These are phyloP conservation scores for Scheffersomyces segobiensis DNA, from an alignment of 1,139 yeast species.

Conservation along the genomic window DNA sequence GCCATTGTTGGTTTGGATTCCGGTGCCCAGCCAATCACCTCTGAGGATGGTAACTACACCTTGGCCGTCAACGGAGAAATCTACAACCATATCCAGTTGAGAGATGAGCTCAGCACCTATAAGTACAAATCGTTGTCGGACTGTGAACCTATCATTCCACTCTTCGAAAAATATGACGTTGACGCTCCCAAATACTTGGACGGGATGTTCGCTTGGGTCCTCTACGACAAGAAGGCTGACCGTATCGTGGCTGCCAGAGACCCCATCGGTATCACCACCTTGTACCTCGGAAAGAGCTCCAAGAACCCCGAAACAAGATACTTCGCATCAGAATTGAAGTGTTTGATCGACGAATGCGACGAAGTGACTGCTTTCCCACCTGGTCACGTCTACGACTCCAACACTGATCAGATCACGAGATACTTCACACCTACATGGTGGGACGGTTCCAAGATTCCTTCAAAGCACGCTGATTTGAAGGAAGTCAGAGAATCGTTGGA, in stretches of 20 bases:
- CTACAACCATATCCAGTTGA: slow-evolving; percentile 89
- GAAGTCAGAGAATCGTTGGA: slow-evolving; percentile 79
- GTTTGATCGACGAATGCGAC: slow-evolving; percentile 93
- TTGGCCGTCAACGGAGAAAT: slow-evolving; percentile 97
- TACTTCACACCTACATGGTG: slow-evolving; percentile 95
- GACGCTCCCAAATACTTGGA: slow-evolving; percentile 93
- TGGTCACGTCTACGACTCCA: slow-evolving; percentile 94
- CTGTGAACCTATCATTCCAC: slow-evolving; percentile 96
- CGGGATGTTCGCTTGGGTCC: slow-evolving; percentile 97
- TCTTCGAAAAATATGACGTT: slow-evolving; percentile 78
- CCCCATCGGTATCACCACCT: slow-evolving; percentile 95
- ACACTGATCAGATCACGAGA: slow-evolving; percentile 80
- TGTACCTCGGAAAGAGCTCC: slow-evolving; percentile 88
- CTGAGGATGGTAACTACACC: slow-evolving; percentile 69
- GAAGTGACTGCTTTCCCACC: slow-evolving; percentile 94
- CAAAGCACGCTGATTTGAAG: slow-evolving; percentile 69
- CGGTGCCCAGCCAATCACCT: slow-evolving; percentile 96
- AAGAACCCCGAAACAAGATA: slow-evolving; percentile 71
- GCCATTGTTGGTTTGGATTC: slow-evolving; percentile 95
- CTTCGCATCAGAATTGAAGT: slow-evolving; percentile 93
- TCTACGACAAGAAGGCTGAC: slow-evolving; percentile 81
- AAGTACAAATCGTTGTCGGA: slow-evolving; percentile 84
- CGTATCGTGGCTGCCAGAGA: slow-evolving; percentile 96
- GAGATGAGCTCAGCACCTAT: slow-evolving; percentile 73
- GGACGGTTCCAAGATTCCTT: slow-evolving; percentile 75